Evolutionary conservation across 163 green algal species (phyloP).

Genomic region (Botryococcus braunii): DNA sequence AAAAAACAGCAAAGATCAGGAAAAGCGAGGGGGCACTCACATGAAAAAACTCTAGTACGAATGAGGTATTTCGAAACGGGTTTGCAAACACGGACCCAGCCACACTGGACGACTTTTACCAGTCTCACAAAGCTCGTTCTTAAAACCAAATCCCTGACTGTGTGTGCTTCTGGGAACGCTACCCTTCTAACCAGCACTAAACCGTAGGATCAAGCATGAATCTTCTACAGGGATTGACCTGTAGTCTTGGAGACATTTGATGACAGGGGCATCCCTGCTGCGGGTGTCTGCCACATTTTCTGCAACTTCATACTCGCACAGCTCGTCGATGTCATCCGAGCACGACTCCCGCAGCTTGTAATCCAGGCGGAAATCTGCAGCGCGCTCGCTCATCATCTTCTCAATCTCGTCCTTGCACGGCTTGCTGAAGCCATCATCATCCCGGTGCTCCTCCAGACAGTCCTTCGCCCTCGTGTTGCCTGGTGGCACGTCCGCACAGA

Average conservation of each 20-base stretch:
- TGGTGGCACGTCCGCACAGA: slow-evolving; percentile 42
- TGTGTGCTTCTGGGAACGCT: too few species aligned
- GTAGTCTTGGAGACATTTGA: slow-evolving; percentile 60
- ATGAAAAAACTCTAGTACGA: too few species aligned
- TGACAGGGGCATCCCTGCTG: slow-evolving; percentile 47
- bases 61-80: too few species aligned
- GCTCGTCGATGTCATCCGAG: slow-evolving; percentile 35
- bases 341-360: slow-evolving; percentile 27
- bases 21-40: too few species aligned
- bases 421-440: slow-evolving; percentile 41
- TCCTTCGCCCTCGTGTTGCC: slow-evolving; percentile 51
- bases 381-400: slow-evolving; percentile 61
- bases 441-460: slow-evolving; percentile 68
- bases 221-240: slow-evolving; percentile 9
- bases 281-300: too few species aligned
- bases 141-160: too few species aligned
- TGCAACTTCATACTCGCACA: slow-evolving; percentile 18
- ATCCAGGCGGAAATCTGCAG: slow-evolving; percentile 75
- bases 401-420: slow-evolving; percentile 57
- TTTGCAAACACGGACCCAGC: too few species aligned
- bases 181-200: too few species aligned
- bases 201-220: too few species aligned
- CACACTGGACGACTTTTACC: too few species aligned
- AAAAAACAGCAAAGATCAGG: too few species aligned
- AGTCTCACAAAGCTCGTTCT: too few species aligned